Percentiles rank a stretch among this genome's conserved stretches.
Evolutionary conservation across 2,329 filamentous ascomycete genomes (phyloP).

Genomic region (Xylariaceae sp.): DNA sequence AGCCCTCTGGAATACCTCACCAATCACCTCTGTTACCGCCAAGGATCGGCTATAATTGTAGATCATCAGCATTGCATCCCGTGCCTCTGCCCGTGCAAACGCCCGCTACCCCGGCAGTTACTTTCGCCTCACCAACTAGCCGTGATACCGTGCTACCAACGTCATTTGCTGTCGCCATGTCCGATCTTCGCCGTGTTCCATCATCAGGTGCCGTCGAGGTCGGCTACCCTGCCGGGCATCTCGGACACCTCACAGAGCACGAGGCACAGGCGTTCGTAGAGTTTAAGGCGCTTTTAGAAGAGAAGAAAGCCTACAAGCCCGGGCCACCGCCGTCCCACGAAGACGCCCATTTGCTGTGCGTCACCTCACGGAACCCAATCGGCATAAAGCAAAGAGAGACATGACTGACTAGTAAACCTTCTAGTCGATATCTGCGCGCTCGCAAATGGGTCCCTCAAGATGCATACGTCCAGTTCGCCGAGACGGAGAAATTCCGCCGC

Average conservation of each 20-base stretch:
- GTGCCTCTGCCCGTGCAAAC: no score
- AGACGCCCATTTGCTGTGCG: constrained; percentile 68
- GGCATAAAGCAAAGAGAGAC: background rate
- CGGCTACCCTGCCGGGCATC: constrained; percentile 71
- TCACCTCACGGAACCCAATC: constrained; percentile 7
- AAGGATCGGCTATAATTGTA: no score
- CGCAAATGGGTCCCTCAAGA: constrained; percentile 75
- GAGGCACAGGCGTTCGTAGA: constrained; percentile 64
- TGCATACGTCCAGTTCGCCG: constrained; percentile 78
- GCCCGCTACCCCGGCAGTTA: no score
- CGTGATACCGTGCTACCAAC: background rate
- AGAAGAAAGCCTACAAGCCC: constrained; percentile 61
- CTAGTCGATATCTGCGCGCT: constrained; percentile 79
- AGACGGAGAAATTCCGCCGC: constrained; percentile 82
- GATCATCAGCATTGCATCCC: no score
- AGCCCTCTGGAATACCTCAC: no score
- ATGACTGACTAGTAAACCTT: constrained; percentile 12
- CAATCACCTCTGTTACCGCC: no score
- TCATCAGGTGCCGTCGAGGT: constrained; percentile 31
- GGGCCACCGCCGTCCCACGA: constrained; percentile 61
- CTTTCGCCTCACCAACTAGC: no score
- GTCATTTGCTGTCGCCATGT: background rate
- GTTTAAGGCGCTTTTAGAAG: constrained; percentile 67
- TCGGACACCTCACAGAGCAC: constrained; percentile 67
- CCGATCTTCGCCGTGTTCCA: constrained; percentile 26